These are phyloP conservation scores for Trypethelium eluteriae DNA, from an alignment of 495 filamentous ascomycete species.

Conservation along the genomic window DNA sequence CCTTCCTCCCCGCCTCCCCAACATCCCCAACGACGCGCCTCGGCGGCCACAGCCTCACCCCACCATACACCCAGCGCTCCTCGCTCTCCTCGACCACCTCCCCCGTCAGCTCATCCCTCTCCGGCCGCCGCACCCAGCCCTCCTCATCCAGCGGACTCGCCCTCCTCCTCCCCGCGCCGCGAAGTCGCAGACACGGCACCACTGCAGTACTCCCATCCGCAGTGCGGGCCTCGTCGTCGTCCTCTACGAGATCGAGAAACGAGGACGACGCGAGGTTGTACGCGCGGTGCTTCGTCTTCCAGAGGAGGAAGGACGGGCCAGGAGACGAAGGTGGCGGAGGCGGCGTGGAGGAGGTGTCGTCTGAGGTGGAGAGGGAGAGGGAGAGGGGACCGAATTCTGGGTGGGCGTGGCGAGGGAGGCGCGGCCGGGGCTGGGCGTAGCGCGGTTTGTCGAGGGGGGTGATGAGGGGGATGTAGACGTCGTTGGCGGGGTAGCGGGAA, in stretches of 20 bases:
- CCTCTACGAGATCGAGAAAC: slow-evolving; percentile 31
- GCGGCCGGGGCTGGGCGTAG: slow-evolving; percentile 19
- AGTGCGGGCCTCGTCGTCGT: slow-evolving; percentile 13
- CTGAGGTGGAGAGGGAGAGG: not conserved
- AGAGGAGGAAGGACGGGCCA: slow-evolving; percentile 25
- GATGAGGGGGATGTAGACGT: slow-evolving; percentile 10
- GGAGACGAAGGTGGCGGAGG: not conserved
- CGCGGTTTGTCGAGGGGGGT: slow-evolving; percentile 20
- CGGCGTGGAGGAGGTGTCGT: slow-evolving; percentile 7
- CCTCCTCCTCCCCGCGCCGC: not conserved
- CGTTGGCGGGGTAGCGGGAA: slow-evolving; percentile 13
- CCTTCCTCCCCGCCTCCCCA: not conserved
- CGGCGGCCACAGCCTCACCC: not conserved
- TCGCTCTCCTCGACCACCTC: not conserved
- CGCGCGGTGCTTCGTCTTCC: slow-evolving; percentile 25
- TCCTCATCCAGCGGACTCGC: slow-evolving; percentile 3
- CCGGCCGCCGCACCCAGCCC: not conserved
- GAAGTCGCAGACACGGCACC: slow-evolving; percentile 4
- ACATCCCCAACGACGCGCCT: not conserved
- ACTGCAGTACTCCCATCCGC: not conserved
- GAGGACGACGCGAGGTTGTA: slow-evolving; percentile 27
- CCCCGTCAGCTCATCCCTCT: not conserved
- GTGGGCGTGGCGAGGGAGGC: slow-evolving; percentile 20
- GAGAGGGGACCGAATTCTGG: slow-evolving; percentile 18
- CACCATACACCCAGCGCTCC: slow-evolving; percentile 2